Base-by-base conservation (phyloP, 2,329 filamentous ascomycete species). In the Aspergillus pseudoviridinutans region DNA sequence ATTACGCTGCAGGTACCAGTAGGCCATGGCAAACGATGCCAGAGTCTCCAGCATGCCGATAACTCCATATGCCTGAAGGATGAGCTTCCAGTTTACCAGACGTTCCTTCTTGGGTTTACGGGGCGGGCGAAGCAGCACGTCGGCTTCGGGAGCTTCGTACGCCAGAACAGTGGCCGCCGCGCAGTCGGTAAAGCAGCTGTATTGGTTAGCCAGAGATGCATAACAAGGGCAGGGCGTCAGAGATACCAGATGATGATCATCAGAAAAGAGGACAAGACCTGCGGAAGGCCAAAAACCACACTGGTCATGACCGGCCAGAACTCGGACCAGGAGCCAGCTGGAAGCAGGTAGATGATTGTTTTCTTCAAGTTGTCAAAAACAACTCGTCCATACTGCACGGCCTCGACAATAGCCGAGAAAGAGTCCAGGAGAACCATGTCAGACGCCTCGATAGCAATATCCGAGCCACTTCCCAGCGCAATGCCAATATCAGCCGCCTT, bases 351-450 rank as follows among this genome's bases (percentile, higher is more conserved):
- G n/a, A 85, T 83, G 59, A 90, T 84, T 0, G 84, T 87, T 79
- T 92, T 92, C 71, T 90, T 89, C 52, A 92, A 75, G 65, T 92
- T 92, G 71, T 91, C 87, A 41, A 59, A 92, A n/a, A 91, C 87
- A 5, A 90, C 83, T 14, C 89, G 82, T 0, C 89, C 89, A 58
- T 88, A 90, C 61, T 85, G 80, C 2, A 92, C 84, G 0, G 89
- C 89, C 66, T 88, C 83, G 4, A 91, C 84, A 32, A 92, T 83
- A 1, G 86, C 87, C 0, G 84, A 81, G 67, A 92, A 92, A 0
- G 84, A 86, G 53, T 91, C 89, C 5, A 87, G 72, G 63, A 88
- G 68, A 0, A 86, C 82, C 80, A 86, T 84, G 61, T 87, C 84
- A 0, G 83, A 79, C 10, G 84, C 83, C 71, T 86, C 83, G 54